Percentiles rank a stretch among this genome's conserved stretches.
These are phyloP conservation scores for Yamadazyma diddensiae DNA, from an alignment of 1,139 yeast species.

Conservation along the genomic window DNA sequence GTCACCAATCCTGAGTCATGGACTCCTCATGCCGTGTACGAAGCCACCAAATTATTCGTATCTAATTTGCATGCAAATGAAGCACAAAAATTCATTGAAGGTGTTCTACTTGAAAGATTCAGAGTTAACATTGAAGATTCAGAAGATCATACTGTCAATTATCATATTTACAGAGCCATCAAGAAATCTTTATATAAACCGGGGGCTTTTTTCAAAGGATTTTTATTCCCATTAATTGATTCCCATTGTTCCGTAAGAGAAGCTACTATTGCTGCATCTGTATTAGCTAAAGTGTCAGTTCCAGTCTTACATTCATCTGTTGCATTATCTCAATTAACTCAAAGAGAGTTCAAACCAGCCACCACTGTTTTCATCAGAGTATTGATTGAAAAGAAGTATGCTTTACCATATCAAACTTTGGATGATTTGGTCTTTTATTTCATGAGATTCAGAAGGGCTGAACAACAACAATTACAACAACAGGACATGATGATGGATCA, in stretches of 20 bases:
- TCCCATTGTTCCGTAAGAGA: conserved; percentile 85
- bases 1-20: conserved; percentile 90
- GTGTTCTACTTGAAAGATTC: conserved; percentile 78
- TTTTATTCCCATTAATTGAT: conserved; percentile 84
- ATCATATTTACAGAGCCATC: conserved; percentile 87
- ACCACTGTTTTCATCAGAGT: conserved; percentile 88
- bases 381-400: conserved; percentile 89
- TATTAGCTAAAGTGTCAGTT: conserved; percentile 81
- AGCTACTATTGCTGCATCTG: conserved; percentile 93
- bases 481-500: conserved; percentile 21
- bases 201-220: conserved; percentile 96
- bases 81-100: conserved; percentile 79
- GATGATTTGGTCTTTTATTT: conserved; percentile 96
- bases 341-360: conserved; percentile 83
- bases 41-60: conserved; percentile 91
- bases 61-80: conserved; percentile 85
- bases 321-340: conserved; percentile 80
- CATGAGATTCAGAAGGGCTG: conserved; percentile 76
- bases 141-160: conserved; percentile 69
- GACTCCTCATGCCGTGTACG: conserved; percentile 97
- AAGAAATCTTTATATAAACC: conserved; percentile 95
- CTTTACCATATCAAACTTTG: conserved; percentile 92
- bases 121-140: conserved; percentile 78
- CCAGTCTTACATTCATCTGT: conserved; percentile 97
- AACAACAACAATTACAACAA: conserved; percentile 15